Base-by-base conservation (phyloP, 2,329 filamentous ascomycete species). In the Fusarium torulosum region DNA sequence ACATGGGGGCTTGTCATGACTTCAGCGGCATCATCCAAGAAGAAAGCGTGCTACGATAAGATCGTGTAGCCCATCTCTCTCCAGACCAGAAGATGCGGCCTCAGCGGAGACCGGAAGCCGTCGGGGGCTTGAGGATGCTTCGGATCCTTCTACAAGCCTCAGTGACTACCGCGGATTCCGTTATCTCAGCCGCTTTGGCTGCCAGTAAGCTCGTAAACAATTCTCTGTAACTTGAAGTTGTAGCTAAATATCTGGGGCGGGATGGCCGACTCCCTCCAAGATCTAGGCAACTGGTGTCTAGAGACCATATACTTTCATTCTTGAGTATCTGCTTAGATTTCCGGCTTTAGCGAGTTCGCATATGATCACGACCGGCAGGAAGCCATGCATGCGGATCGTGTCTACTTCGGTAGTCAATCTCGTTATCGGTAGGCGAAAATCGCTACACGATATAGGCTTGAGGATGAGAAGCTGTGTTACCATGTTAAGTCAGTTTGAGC, bases 21-120 rank as follows among this genome's bases (percentile, higher is more conserved):
- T 67, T 66, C 47, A 66, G 60, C 20, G 33, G 47, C 56, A 53
- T 66, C n/a, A 4, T 43, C 59, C 44, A 52, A 50, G 40, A 33
- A 13, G 42, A 35, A 68, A 41, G 23, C 23, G 68, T 57, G 38
- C 31, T 35, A 60, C 53, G 29, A 58, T 51, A 55, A 52, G 57
- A 58, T 64, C 42, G 66, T 63, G 66, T 61, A 70, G 64, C 67
- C 40, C 42, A 19, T 33, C 11, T 31, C 42, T 38, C 37, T 42
- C 46, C 41, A 40, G 40, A 33, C 49, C 37, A 31, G 43, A 44
- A 46, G 21, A 42, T 23, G 60, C n/a, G 47, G 20, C 54, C 42
- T 33, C 33, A 33, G 44, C 71, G 71, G 71, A 70, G 13, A 40
- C 53, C 71, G 71, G 71, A 58, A 53, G 53, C 71, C 71, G 71